Base-by-base conservation (phyloP, 2,329 filamentous ascomycete species). In the Cryphonectria japonica region DNA sequence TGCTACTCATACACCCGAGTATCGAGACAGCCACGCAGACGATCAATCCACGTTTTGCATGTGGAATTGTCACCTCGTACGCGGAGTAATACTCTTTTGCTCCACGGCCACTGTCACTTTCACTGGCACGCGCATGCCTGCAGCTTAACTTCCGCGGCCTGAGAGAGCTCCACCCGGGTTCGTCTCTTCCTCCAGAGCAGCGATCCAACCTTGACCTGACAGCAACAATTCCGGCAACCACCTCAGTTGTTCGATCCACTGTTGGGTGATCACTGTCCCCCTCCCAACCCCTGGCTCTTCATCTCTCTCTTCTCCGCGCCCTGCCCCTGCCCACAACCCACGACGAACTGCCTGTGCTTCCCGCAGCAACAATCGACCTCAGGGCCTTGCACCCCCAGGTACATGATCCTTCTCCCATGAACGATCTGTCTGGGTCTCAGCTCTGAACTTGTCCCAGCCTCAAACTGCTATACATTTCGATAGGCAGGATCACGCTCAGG, bases 71-170 rank as follows among this genome's bases (percentile, higher is more conserved):
- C 46, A 9, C 46, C 46, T 50, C 46, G 46, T 9, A n/a, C 22
- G 22, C 52, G 26, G n/a, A 16, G n/a, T 57, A 57, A 26, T 14
- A 32, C n/a, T 14, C 13, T 29, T 29, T 29, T 32, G 26, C 52
- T 32, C 54, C 54, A 59, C 54, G 54, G 54, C 6, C 26, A 19
- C 54, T 32, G 54, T 16, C 14, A 32, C 54, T 19, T 14, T 8
- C 54, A 32, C 26, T 13, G 26, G 3, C 26, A 13, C 54, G 54
- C 54, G 54, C 54, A 59, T 59, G 54, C 54, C 54, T 59, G 54
- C 54, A 59, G 29, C 29, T 59, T 59, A 59, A 59, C 54, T 59
- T 59, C 54, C 54, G 54, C 54, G 13, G 54, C 54, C 54, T 59
- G 54, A 32, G 29, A 32, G 16, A 32, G 54, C 26, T 59, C 54